These are phyloP conservation scores for Coniosporium tulheliwenetii DNA, from an alignment of 2,329 filamentous ascomycete species.

Conservation along the genomic window DNA sequence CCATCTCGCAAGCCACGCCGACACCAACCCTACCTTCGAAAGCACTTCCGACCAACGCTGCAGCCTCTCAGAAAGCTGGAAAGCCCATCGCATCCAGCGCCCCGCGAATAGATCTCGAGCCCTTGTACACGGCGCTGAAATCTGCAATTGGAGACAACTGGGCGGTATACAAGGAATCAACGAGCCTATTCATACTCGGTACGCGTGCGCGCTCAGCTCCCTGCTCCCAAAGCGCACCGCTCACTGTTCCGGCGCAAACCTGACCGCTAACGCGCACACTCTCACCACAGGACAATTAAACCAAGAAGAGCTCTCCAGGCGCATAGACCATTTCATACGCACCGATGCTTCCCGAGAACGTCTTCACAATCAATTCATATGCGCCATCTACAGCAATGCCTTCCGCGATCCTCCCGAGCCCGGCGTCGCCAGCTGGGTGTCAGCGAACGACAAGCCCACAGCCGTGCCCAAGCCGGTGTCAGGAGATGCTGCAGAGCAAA, in stretches of 20 bases:
- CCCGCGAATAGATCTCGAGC: constrained; percentile 46
- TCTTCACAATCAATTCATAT: constrained; percentile 46
- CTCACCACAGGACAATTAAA: constrained; percentile 36
- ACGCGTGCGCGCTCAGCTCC: constrained; percentile 7
- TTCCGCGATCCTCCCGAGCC: constrained; percentile 44
- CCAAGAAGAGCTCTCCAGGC: constrained; percentile 42
- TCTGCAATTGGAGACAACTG: constrained; percentile 42
- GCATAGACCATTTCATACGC: constrained; percentile 33
- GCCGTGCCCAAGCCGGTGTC: constrained; percentile 49
- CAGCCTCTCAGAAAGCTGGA: background rate
- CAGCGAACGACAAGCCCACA: constrained; percentile 56
- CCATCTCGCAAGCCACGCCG: constrained; percentile 17
- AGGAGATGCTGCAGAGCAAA: constrained; percentile 45
- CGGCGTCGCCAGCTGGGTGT: constrained; percentile 48
- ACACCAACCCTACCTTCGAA: constrained; percentile 17
- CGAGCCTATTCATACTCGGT: constrained; percentile 43
- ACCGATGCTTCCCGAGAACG: constrained; percentile 39
- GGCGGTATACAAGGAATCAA: constrained; percentile 42
- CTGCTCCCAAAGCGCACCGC: background rate
- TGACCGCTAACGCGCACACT: background rate
- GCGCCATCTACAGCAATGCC: constrained; percentile 42
- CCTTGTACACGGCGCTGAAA: constrained; percentile 46
- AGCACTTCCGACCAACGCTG: constrained; percentile 10
- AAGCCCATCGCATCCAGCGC: constrained; percentile 34
- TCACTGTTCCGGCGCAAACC: background rate